Percentiles rank a stretch among this genome's conserved stretches.
These are phyloP conservation scores for Penicillium egyptiacum DNA, from an alignment of 495 filamentous ascomycete genomes.

Conservation along the genomic window DNA sequence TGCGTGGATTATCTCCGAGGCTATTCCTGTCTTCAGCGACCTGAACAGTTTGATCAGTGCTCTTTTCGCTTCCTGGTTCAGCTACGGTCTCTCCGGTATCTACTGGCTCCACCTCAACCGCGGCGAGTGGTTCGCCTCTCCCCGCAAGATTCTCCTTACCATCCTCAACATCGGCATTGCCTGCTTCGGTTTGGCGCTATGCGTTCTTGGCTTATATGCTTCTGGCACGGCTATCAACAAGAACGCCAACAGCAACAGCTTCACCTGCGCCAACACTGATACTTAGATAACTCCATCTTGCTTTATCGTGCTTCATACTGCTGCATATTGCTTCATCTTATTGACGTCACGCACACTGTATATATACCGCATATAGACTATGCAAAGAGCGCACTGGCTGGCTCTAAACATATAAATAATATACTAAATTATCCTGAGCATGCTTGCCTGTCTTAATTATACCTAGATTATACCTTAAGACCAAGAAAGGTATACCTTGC, in stretches of 20 bases:
- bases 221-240: conserved; percentile 46
- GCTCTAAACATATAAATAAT: conserved; percentile 15
- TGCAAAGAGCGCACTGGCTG: conserved; percentile 11
- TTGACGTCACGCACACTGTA: conserved; percentile 1
- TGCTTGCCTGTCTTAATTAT: not conserved
- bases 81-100: conserved; percentile 42
- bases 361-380: conserved; percentile 12
- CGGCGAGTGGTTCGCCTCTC: conserved; percentile 33
- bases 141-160: conserved; percentile 34
- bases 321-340: not conserved
- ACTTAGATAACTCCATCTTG: conserved; percentile 9
- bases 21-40: conserved; percentile 67
- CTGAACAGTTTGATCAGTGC: conserved; percentile 52
- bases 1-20: conserved; percentile 67
- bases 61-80: conserved; percentile 46
- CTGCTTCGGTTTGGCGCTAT: conserved; percentile 28
- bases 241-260: conserved; percentile 31
- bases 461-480: not conserved
- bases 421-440: conserved; percentile 5
- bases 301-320: not conserved
- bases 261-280: conserved; percentile 36
- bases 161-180: conserved; percentile 32
- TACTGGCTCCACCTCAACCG: conserved; percentile 47
- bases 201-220: conserved; percentile 41
- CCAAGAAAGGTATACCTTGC: not conserved